Evolutionary conservation across 2,329 filamentous ascomycete species (phyloP), one percentile per base, ranked within the genome.

Genomic region (Sporothrix protearum): DNA sequence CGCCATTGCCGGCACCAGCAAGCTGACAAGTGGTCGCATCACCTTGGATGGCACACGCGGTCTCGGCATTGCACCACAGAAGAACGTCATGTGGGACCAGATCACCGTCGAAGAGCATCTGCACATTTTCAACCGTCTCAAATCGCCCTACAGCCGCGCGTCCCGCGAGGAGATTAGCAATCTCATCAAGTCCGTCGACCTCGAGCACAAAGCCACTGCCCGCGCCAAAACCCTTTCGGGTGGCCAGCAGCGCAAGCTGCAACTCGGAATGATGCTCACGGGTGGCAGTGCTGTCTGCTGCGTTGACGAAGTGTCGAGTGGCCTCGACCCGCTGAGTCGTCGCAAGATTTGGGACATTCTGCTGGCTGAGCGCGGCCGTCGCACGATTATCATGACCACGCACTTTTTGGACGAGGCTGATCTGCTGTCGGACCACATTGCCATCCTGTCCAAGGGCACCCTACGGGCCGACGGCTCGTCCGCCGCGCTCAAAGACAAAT

Each of bases 351-450:
- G 94, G 94, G 93, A 97, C 76, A 97, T 97, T 73, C 83, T 97
- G 28, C 84, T 97, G 14, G 91, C 91, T 1, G 94, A 97, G 80
- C 88, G 94, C 71, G 94, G 93, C 25, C 85, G 85, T 73, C 85
- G 94, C 55, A 97, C 94, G 0, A 92, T 97, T 76, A 88, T 97
- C 55, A 80, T 97, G 71, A 97, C 94, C 0, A 97, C 94, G 0
- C 95, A 97, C 79, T 97, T 97, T 79, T 85, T 97, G 9, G 95
- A 97, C 77, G 95, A 97, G 80, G 95, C 94, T 0, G 94, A 97
- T 77, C 84, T 97, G 1, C 85, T 97, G 0, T 91, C 94, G 0
- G 95, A 97, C 77, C 91, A 94, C 73, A 96, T 97, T 75, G 92
- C 91, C 1, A 93, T 97, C 69, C 82, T 97, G 12, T 96, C 93